Percentiles rank a stretch among this genome's conserved stretches.
phyloP scores from a whole-genome alignment of 192 early-diverging fungal genomes.

The Coemansia sp. region DNA sequence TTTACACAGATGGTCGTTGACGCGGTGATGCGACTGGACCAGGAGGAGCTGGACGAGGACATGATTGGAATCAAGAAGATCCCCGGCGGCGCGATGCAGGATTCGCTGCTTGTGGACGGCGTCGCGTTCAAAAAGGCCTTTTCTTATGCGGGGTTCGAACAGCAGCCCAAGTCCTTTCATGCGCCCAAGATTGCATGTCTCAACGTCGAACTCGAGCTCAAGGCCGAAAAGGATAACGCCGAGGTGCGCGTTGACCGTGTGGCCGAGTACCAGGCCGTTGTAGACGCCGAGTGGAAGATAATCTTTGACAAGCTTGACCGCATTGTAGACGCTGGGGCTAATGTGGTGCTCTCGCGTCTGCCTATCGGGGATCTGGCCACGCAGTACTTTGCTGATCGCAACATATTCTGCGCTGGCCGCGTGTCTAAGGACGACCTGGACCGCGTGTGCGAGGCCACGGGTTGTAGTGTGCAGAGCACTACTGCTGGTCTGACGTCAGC shows the following conservation, averaged over 20 bases:
- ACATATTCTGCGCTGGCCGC: conserved; percentile 98
- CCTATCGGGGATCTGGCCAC: conserved; percentile 99
- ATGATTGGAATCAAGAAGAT: conserved; percentile 99
- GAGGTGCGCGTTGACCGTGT: conserved; percentile 97
- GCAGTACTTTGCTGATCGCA: conserved; percentile 99
- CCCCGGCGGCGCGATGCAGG: conserved; percentile 97
- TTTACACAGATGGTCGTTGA: conserved; percentile 99
- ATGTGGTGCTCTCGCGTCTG: conserved; percentile 94
- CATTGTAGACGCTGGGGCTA: conserved; percentile 92
- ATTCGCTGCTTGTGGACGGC: conserved; percentile 92
- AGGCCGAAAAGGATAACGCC: conserved; percentile 99
- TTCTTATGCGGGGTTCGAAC: conserved; percentile 98
- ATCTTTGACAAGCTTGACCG: conserved; percentile 98
- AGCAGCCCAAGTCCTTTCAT: conserved; percentile 94
- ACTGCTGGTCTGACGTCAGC: conserved; percentile 76
- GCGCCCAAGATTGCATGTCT: conserved; percentile 88
- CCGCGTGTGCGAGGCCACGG: conserved; percentile 93
- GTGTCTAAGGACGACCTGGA: conserved; percentile 90
- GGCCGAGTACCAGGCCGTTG: conserved; percentile 97
- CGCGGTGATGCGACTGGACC: conserved; percentile 92
- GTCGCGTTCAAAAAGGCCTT: conserved; percentile 99
- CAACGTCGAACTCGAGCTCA: conserved; percentile 98
- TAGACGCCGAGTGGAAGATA: conserved; percentile 99
- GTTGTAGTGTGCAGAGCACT: conserved; percentile 89
- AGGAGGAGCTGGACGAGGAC: conserved; percentile 91